Evolutionary conservation across 1,139 yeast genomes (phyloP), one percentile per base, ranked within the genome.

Genomic region (Torulaspora pretoriensis): DNA sequence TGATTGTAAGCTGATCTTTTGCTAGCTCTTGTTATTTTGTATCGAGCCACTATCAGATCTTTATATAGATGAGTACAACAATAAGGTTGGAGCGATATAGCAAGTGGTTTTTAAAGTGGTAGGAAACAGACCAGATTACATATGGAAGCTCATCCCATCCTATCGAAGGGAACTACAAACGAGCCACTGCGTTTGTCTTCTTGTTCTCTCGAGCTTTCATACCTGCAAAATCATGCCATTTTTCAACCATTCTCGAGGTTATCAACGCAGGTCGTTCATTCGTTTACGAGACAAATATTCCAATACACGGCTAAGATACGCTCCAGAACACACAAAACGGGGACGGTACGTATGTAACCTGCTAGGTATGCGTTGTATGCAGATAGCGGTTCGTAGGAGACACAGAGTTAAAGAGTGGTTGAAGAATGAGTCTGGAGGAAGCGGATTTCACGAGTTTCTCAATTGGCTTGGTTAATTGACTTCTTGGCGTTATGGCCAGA

Each of bases 181-280:
- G 29, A 27, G 13, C 32, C 32, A 29, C 32, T 29, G 19, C 32
- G 32, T 13, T 29, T 27, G 12, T 13, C 14, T 32, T 10, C 9
- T 8, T 10, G 9, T 16, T 32, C 10, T 35, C 23, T 17, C 31
- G 26, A 9, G 28, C 28, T 17, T 13, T n/a, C 9, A 10, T 30
- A 14, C n/a, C 29, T 32, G 8, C n/a, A 19, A 24, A 31, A 38
- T 38, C 41, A 31, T 23, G 13, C 41, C 41, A 38, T 29, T 37
- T 23, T 37, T 30, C 32, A 29, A 29, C 32, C 10, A 29, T 8
- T 14, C 16, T 29, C 32, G 9, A 29, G 16, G 16, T 29, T 29
- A 26, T 12, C 28, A 17, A 30, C 31, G 24, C 10, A 30, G 29
- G 7, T 29, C 33, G 25, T 22, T 22, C 26, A 38, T 38, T 38